These are phyloP conservation scores for Nakazawaea pomicola DNA, from an alignment of 805 yeast genomes.

Conservation along the genomic window DNA sequence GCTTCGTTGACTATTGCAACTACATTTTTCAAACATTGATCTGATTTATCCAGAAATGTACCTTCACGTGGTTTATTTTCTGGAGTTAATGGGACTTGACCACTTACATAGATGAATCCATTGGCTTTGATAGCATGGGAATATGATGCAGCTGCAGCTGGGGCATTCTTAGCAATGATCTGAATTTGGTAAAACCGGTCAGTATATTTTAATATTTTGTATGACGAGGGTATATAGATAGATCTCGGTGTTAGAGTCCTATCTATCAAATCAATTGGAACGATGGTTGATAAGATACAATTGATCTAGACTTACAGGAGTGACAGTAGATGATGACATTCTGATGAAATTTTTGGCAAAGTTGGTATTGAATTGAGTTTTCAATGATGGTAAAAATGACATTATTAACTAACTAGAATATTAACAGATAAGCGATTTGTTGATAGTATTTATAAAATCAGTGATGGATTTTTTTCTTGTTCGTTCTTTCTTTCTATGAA, in stretches of 20 bases:
- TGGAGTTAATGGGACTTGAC: conserved; percentile 89
- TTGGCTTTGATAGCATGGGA: conserved; percentile 94
- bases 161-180: conserved; percentile 74
- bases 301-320: conserved; percentile 25
- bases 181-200: not conserved
- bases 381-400: no score
- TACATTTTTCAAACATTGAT: conserved; percentile 66
- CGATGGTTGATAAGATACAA: not conserved
- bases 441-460: no score
- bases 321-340: conserved; percentile 31
- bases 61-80: conserved; percentile 79
- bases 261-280: no score
- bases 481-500: no score
- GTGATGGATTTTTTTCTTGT: no score
- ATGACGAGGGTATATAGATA: no score
- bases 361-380: not conserved
- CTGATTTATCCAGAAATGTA: conserved; percentile 70
- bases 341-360: conserved; percentile 18
- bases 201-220: no score
- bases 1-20: conserved; percentile 75
- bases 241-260: no score
- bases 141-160: conserved; percentile 95
- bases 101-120: conserved; percentile 87
- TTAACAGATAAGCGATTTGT: no score
- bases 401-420: no score